Conservation (phyloP, 1,284 basidiomycete genomes). For the Mycosarcoma mackinlayi region DNA sequence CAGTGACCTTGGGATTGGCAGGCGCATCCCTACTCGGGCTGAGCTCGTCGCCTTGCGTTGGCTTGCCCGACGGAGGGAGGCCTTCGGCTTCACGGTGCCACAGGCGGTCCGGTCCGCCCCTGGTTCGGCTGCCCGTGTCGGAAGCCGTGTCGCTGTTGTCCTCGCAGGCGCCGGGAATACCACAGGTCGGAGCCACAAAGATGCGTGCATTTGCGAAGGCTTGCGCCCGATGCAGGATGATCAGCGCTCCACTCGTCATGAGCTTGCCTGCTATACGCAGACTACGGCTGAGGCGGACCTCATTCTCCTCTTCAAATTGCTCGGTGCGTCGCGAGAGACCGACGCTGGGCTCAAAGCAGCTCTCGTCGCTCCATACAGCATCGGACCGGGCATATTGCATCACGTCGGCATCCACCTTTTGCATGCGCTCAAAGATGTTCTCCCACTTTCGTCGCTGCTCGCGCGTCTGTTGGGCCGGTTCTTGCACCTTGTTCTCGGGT, state of each 20-base stretch:
- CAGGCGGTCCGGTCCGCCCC: constrained; percentile 26
- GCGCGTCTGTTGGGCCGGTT: constrained; percentile 26
- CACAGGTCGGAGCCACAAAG: constrained; percentile 59
- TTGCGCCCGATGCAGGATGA: constrained; percentile 59
- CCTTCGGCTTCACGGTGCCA: constrained; percentile 45
- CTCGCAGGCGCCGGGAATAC: constrained; percentile 54
- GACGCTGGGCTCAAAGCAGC: constrained; percentile 40
- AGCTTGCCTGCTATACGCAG: constrained; percentile 54
- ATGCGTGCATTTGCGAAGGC: constrained; percentile 60
- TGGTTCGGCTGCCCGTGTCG: constrained; percentile 13
- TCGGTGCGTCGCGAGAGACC: constrained; percentile 34
- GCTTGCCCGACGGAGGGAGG: constrained; percentile 27
- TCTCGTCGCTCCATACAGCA: constrained; percentile 49
- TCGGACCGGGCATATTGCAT: constrained; percentile 54
- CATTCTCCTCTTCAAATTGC: constrained; percentile 51
- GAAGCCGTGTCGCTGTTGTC: constrained; percentile 43
- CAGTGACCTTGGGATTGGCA: neutral
- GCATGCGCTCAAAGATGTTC: constrained; percentile 56
- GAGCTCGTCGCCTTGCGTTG: constrained; percentile 21
- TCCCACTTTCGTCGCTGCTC: constrained; percentile 42
- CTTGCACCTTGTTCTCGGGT: constrained; percentile 30
- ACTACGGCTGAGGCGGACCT: constrained; percentile 44
- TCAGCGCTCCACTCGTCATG: constrained; percentile 59
- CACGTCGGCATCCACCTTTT: constrained; percentile 55
- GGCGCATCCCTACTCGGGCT: constrained; percentile 10